Evolutionary conservation across 495 filamentous ascomycete genomes (phyloP).

Genomic region (Penicillium daleae): DNA sequence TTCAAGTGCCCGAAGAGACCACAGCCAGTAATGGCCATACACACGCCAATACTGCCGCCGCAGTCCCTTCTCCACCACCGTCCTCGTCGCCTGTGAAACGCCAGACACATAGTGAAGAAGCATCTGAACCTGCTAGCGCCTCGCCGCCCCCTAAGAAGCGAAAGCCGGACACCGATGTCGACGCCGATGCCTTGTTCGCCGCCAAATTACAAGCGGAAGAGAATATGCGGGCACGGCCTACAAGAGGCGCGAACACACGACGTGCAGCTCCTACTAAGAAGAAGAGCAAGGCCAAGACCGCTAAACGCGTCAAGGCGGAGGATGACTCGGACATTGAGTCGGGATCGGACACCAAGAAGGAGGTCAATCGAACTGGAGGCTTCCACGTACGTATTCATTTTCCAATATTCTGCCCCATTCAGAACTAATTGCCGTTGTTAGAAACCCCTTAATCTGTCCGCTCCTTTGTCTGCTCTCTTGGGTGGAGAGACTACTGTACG

Average conservation of each 20-base stretch:
- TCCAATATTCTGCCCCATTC: not conserved
- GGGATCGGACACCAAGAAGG: slow-evolving; percentile 64
- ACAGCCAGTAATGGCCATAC: slow-evolving; percentile 49
- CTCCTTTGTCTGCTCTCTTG: slow-evolving; percentile 65
- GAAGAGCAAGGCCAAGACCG: slow-evolving; percentile 73
- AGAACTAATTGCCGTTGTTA: slow-evolving; percentile 25
- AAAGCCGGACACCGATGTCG: slow-evolving; percentile 56
- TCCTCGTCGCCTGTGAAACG: slow-evolving; percentile 61
- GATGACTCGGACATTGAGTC: slow-evolving; percentile 78
- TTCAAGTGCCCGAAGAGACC: slow-evolving; percentile 39
- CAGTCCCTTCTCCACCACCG: slow-evolving; percentile 51
- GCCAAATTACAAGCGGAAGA: slow-evolving; percentile 90
- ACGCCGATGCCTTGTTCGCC: slow-evolving; percentile 84
- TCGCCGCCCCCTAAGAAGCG: slow-evolving; percentile 59
- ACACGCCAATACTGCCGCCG: slow-evolving; percentile 38
- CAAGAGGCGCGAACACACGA: slow-evolving; percentile 63
- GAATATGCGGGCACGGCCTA: slow-evolving; percentile 74
- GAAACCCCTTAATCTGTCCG: slow-evolving; percentile 70
- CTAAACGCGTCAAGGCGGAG: slow-evolving; percentile 72
- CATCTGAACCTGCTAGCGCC: slow-evolving; percentile 48
- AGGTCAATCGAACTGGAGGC: slow-evolving; percentile 64
- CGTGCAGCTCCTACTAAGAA: slow-evolving; percentile 63
- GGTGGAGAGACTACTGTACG: slow-evolving; percentile 64
- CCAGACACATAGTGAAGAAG: slow-evolving; percentile 51
- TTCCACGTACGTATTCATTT: slow-evolving; percentile 61